Evolutionary conservation across 192 early-diverging fungal genomes (phyloP).

Genomic region (Chytriomyces sp.): DNA sequence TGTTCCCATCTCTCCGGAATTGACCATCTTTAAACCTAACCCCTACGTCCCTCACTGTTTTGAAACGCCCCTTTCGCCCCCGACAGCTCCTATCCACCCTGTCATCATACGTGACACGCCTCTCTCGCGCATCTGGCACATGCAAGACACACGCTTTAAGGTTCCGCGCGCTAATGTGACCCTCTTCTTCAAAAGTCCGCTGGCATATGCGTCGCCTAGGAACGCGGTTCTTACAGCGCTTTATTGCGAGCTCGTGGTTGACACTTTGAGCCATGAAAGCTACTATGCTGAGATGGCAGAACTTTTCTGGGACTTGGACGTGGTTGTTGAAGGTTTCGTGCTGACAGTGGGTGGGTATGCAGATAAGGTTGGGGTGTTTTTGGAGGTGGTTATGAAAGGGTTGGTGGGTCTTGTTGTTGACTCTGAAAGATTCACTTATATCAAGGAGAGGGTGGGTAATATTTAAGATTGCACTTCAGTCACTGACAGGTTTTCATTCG

Average conservation of each 20-base stretch:
- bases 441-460: slow-evolving; percentile 64
- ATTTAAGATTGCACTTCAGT: not conserved
- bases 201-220: slow-evolving; percentile 74
- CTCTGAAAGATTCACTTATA: slow-evolving; percentile 71
- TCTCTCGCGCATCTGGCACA: slow-evolving; percentile 79
- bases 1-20: slow-evolving; percentile 48
- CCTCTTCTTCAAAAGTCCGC: slow-evolving; percentile 64
- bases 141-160: slow-evolving; percentile 88
- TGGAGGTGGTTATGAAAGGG: slow-evolving; percentile 69
- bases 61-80: slow-evolving; percentile 34
- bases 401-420: slow-evolving; percentile 66
- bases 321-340: slow-evolving; percentile 65
- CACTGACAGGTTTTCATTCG: not conserved
- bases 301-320: slow-evolving; percentile 71
- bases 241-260: slow-evolving; percentile 77
- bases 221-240: slow-evolving; percentile 69
- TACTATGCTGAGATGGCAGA: slow-evolving; percentile 92
- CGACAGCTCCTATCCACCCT: slow-evolving; percentile 35
- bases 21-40: slow-evolving; percentile 72
- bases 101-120: slow-evolving; percentile 62
- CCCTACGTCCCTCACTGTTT: slow-evolving; percentile 85
- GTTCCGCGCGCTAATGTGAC: slow-evolving; percentile 82
- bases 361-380: slow-evolving; percentile 75
- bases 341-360: slow-evolving; percentile 82
- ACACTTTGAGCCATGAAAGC: slow-evolving; percentile 78